phyloP scores from a whole-genome alignment of 2,329 filamentous ascomycete genomes.

The Colletotrichum cuscutae region DNA sequence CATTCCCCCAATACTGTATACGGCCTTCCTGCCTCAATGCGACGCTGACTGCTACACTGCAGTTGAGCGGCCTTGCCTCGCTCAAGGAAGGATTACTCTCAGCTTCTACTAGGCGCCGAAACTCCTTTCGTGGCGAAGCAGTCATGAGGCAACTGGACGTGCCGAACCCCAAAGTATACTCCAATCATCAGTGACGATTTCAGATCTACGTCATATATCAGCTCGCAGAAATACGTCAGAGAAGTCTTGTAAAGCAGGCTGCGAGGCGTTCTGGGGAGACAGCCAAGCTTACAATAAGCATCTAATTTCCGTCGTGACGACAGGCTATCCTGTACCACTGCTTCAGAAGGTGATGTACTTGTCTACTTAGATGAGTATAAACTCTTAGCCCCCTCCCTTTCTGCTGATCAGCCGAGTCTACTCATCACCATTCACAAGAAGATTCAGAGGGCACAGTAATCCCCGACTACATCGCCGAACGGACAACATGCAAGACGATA shows the following conservation, averaged over 20 bases:
- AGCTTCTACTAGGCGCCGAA: background rate
- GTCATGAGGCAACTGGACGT: background rate
- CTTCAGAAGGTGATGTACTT: background rate
- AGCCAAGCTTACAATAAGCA: background rate
- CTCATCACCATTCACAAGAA: background rate
- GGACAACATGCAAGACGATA: background rate
- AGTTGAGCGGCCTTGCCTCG: background rate
- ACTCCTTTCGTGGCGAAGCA: background rate
- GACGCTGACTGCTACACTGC: background rate
- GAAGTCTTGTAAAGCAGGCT: background rate
- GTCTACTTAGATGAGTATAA: background rate
- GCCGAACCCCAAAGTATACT: background rate
- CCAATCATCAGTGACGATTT: background rate
- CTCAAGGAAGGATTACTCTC: background rate
- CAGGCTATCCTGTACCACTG: background rate
- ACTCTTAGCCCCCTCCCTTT: background rate
- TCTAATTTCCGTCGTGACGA: background rate
- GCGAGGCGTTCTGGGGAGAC: background rate
- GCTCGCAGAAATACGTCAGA: background rate
- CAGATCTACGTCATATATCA: background rate
- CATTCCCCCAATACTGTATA: background rate
- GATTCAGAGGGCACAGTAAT: background rate
- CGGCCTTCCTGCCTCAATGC: background rate
- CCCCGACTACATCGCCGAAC: background rate
- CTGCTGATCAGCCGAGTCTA: background rate